phyloP scores from a whole-genome alignment of 176 grass and related monocot species.

The Ampelocalamus luodianensis region DNA sequence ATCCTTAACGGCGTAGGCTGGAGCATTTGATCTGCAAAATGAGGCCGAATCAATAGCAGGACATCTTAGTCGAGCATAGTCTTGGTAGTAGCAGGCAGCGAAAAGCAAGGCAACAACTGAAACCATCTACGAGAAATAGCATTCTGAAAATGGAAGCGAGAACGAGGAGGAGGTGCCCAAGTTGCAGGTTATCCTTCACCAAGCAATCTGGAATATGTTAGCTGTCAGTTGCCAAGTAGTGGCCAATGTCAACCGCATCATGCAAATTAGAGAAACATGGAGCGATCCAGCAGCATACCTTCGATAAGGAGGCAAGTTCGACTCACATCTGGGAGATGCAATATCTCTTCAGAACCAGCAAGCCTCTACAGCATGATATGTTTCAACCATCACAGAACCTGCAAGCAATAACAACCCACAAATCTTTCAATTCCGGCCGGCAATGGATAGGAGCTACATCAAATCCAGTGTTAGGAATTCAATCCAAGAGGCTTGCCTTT shows the following conservation, averaged over 20 bases:
- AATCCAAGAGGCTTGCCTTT: not conserved
- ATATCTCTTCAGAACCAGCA: constrained; percentile 87
- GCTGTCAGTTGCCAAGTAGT: constrained; percentile 11
- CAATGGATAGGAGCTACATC: not conserved
- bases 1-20: constrained; percentile 29
- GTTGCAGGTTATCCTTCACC: constrained; percentile 86
- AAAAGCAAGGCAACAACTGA: not conserved
- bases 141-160: not conserved
- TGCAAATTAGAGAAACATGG: not conserved
- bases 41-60: not conserved
- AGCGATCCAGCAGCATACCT: constrained; percentile 42
- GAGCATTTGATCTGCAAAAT: constrained; percentile 61
- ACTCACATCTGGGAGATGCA: constrained; percentile 62
- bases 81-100: not conserved
- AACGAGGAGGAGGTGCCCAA: constrained; percentile 53
- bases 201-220: constrained; percentile 63
- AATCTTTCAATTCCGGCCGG: not conserved
- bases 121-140: not conserved
- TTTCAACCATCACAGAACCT: constrained; percentile 11
- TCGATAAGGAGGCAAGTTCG: constrained; percentile 61
- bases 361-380: constrained; percentile 65
- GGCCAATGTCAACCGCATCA: not conserved
- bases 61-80: not conserved
- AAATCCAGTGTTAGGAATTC: not conserved
- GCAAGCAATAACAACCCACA: constrained; percentile 15